Conservation (phyloP, 2,329 filamentous ascomycete genomes). For the Phyllachora maydis region DNA sequence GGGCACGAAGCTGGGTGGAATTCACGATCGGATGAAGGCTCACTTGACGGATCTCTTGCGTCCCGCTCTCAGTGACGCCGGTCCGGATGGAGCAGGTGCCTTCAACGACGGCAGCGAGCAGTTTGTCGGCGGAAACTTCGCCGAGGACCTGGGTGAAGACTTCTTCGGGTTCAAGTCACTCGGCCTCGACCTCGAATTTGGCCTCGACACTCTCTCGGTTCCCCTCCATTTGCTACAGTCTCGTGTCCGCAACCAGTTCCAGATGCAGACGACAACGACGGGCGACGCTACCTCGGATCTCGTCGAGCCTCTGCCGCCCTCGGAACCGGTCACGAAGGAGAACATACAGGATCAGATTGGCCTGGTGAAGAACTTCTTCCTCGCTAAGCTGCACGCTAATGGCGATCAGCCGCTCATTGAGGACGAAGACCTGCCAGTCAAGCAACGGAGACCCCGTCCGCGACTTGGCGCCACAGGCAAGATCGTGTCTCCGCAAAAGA, state of each 20-base stretch:
- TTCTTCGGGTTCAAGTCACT: slow-evolving; percentile 98
- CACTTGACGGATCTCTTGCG: slow-evolving; percentile 87
- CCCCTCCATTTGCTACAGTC: slow-evolving; percentile 87
- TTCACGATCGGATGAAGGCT: slow-evolving; percentile 88
- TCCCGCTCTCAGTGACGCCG: slow-evolving; percentile 64
- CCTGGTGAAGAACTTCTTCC: slow-evolving; percentile 79
- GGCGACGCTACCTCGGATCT: slow-evolving; percentile 28
- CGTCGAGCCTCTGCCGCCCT: slow-evolving; percentile 46
- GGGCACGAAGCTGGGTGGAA: slow-evolving; percentile 53
- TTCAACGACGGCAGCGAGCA: slow-evolving; percentile 97
- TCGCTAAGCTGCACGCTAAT: slow-evolving; percentile 70
- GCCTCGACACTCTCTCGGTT: slow-evolving; percentile 70
- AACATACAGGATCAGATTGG: slow-evolving; percentile 66
- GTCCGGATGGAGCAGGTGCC: slow-evolving; percentile 66
- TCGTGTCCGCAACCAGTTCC: slow-evolving; percentile 68
- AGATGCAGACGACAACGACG: slow-evolving; percentile 49
- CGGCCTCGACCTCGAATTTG: slow-evolving; percentile 79
- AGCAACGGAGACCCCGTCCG: slow-evolving; percentile 63
- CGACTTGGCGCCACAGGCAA: slow-evolving; percentile 54
- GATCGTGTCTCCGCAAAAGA: slow-evolving; percentile 68
- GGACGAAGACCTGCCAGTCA: slow-evolving; percentile 84
- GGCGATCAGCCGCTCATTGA: slow-evolving; percentile 68
- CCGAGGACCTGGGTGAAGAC: slow-evolving; percentile 92
- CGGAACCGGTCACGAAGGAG: slow-evolving; percentile 61
- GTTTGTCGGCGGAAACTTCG: slow-evolving; percentile 91